Conservation (phyloP, 2,329 filamentous ascomycete genomes). For the Lecanicillium sp. region DNA sequence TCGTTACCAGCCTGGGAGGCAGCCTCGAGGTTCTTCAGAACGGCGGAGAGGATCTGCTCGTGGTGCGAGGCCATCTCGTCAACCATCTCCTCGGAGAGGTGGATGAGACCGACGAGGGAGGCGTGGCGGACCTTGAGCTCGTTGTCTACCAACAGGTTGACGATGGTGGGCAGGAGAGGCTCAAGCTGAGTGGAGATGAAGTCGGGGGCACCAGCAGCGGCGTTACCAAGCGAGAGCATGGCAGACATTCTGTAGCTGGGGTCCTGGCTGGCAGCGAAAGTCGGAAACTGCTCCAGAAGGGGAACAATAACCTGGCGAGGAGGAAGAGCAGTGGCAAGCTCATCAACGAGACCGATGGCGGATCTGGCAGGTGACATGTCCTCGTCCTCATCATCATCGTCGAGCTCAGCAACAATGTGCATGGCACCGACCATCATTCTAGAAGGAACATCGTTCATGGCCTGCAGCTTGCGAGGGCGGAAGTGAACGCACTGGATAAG, state of each 20-base stretch:
- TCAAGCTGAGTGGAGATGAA: slow-evolving; percentile 92
- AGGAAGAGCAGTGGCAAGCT: slow-evolving; percentile 80
- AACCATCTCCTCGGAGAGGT: slow-evolving; percentile 86
- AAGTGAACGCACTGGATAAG: slow-evolving; percentile 88
- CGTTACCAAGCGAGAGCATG: slow-evolving; percentile 87
- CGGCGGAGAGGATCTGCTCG: slow-evolving; percentile 71
- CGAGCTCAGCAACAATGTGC: slow-evolving; percentile 84
- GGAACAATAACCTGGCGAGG: slow-evolving; percentile 93
- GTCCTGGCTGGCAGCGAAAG: slow-evolving; percentile 69
- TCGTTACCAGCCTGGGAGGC: slow-evolving; percentile 63
- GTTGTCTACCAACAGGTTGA: slow-evolving; percentile 77
- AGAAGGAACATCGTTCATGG: slow-evolving; percentile 74
- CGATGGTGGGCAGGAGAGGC: slow-evolving; percentile 76
- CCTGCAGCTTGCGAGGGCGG: slow-evolving; percentile 93
- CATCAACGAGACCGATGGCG: slow-evolving; percentile 81
- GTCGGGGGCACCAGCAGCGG: slow-evolving; percentile 92
- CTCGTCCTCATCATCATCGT: slow-evolving; percentile 68
- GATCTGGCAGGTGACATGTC: slow-evolving; percentile 76
- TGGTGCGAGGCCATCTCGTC: slow-evolving; percentile 87
- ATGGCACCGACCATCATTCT: slow-evolving; percentile 83
- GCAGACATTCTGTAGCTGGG: slow-evolving; percentile 81
- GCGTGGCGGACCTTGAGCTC: slow-evolving; percentile 81
- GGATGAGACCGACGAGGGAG: slow-evolving; percentile 78
- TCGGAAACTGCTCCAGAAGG: slow-evolving; percentile 76
- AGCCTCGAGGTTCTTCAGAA: slow-evolving; percentile 84